A percentile compares a stretch with the other conserved stretches of the same genome.
Conservation (phyloP, 2,329 filamentous ascomycete genomes). For the Lachnellula hyalina region DNA sequence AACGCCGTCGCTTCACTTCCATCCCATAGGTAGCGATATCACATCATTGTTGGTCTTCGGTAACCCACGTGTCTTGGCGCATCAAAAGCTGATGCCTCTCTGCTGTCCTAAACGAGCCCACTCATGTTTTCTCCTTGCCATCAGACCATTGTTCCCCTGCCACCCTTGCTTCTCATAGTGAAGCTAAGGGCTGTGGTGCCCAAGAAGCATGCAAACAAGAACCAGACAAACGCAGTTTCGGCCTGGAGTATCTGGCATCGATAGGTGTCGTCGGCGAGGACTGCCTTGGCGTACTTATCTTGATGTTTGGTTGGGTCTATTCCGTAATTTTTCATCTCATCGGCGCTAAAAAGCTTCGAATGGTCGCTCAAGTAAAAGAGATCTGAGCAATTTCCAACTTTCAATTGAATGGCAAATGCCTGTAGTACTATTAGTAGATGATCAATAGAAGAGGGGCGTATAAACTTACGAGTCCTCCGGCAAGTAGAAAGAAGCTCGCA, state of each 20-base stretch:
- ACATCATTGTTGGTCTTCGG: background rate
- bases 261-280: conserved; percentile 3
- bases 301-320: background rate
- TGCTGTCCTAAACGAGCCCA: background rate
- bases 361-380: conserved; percentile 6
- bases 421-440: conserved; percentile 5
- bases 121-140: background rate
- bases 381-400: conserved; percentile 21
- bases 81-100: background rate
- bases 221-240: conserved; percentile 24
- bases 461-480: conserved; percentile 24
- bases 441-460: background rate
- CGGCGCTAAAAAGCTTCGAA: conserved; percentile 6
- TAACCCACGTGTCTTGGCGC: background rate
- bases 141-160: conserved; percentile 11
- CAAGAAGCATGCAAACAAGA: conserved; percentile 16
- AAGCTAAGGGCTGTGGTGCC: conserved; percentile 15
- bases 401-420: conserved; percentile 23
- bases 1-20: background rate
- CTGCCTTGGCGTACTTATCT: background rate
- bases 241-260: conserved; percentile 22
- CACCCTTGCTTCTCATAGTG: conserved; percentile 8
- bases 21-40: too few species aligned
- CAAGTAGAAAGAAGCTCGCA: conserved; percentile 24
- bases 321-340: conserved; percentile 3